phyloP scores from a whole-genome alignment of 371 early-diverging fungal genomes.

The Capillidium rhysosporum region DNA sequence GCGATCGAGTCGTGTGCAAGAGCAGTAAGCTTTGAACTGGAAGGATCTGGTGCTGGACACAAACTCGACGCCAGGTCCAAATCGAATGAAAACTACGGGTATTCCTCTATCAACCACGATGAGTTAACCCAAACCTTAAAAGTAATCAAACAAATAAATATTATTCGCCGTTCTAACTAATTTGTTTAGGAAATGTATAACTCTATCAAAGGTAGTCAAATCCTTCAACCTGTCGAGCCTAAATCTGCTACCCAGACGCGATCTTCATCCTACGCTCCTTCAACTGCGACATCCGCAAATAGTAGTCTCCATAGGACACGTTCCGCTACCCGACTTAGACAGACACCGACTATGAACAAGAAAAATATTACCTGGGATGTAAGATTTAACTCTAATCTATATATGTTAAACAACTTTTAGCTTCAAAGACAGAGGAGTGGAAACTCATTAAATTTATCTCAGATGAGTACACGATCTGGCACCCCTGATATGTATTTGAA shows the following conservation, averaged over 20 bases:
- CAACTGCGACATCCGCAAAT: conserved; percentile 1
- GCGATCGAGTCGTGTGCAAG: conserved; percentile 19
- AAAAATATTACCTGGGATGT: background rate
- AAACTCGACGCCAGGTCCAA: background rate
- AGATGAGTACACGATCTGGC: conserved; percentile 3
- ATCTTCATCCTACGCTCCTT: conserved; percentile 5
- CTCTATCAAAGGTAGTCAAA: conserved; percentile 51
- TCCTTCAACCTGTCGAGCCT: conserved; percentile 31
- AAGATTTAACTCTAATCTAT: background rate
- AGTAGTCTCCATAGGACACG: conserved; percentile 4
- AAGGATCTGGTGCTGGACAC: conserved; percentile 5
- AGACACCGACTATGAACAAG: background rate
- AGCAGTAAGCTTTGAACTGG: conserved; percentile 3
- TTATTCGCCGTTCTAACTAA: background rate
- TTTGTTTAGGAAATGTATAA: conserved; percentile 41
- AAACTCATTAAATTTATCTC: conserved; percentile 4
- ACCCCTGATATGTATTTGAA: conserved; percentile 1
- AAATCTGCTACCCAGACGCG: background rate
- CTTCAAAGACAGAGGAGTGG: conserved; percentile 6
- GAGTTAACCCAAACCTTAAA: conserved; percentile 3
- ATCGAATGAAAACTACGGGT: conserved; percentile 6
- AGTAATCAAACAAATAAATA: background rate
- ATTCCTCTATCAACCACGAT: conserved; percentile 3
- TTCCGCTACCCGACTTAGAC: background rate
- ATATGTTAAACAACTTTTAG: conserved; percentile 6